These are phyloP conservation scores for Crucibulum laeve DNA, from an alignment of 768 basidiomycete species.

Conservation along the genomic window DNA sequence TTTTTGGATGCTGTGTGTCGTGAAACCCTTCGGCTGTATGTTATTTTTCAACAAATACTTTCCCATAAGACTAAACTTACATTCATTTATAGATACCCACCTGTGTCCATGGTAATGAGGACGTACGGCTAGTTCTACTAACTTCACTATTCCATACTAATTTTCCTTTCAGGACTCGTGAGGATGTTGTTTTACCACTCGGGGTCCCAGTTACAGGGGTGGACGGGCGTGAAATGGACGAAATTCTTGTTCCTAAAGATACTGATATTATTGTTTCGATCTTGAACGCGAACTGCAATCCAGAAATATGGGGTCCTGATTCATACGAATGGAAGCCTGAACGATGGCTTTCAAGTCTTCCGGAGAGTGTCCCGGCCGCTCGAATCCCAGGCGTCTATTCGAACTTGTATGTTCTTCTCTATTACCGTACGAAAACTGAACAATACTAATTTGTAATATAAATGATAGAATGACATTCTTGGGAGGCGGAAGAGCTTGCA, in stretches of 20 bases:
- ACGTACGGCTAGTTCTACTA: conserved; percentile 7
- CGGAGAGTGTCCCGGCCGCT: conserved; percentile 28
- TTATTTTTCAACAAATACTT: not conserved
- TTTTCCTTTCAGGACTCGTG: conserved; percentile 28
- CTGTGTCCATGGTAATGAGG: conserved; percentile 9
- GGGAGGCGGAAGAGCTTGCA: conserved; percentile 1
- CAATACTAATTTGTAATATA: not conserved
- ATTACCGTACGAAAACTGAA: not conserved
- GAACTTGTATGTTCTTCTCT: conserved; percentile 26
- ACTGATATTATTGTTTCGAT: conserved; percentile 35
- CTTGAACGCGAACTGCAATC: conserved; percentile 31
- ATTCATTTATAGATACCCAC: conserved; percentile 12
- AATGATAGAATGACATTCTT: conserved; percentile 1
- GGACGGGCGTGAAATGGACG: conserved; percentile 30
- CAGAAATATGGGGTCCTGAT: conserved; percentile 42
- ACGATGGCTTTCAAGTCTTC: conserved; percentile 39
- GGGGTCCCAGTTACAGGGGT: conserved; percentile 27
- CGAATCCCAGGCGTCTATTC: conserved; percentile 42
- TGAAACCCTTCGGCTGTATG: conserved; percentile 36
- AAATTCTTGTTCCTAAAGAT: conserved; percentile 32
- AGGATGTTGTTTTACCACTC: conserved; percentile 38
- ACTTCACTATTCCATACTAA: too few relatives aligned
- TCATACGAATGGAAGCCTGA: conserved; percentile 49
- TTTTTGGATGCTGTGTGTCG: conserved; percentile 32
- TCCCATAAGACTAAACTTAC: not conserved